Evolutionary conservation across 2,329 filamentous ascomycete species (phyloP).

Genomic region (Daldinia sp.): DNA sequence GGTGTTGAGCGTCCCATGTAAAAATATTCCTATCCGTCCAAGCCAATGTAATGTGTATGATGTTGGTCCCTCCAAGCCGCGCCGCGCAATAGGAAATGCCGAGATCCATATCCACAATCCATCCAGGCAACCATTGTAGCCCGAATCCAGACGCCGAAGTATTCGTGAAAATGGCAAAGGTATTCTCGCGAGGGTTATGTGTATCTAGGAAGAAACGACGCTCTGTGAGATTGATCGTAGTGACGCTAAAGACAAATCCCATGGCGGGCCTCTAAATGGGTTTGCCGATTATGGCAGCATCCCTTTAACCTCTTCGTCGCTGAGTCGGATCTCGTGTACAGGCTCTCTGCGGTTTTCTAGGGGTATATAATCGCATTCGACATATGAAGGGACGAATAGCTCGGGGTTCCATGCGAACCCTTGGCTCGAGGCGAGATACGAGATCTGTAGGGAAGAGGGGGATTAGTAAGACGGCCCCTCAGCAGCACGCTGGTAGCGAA

Average conservation of each 20-base stretch:
- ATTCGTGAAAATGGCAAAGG: constrained; percentile 43
- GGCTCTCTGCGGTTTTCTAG: constrained; percentile 80
- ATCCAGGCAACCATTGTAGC: constrained; percentile 43
- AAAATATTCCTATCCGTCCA: constrained; percentile 36
- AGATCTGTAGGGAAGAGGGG: constrained; percentile 65
- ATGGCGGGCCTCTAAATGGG: background rate
- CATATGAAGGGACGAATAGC: constrained; percentile 81
- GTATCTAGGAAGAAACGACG: constrained; percentile 43
- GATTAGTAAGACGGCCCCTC: constrained; percentile 35
- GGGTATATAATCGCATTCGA: constrained; percentile 77
- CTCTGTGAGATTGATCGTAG: background rate
- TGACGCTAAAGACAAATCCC: constrained; percentile 8
- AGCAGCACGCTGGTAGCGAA: constrained; percentile 2
- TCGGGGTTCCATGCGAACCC: constrained; percentile 88
- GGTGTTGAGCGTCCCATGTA: constrained; percentile 14
- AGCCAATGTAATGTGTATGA: constrained; percentile 38
- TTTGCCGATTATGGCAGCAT: constrained; percentile 68
- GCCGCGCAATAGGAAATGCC: constrained; percentile 37
- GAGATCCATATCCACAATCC: constrained; percentile 40
- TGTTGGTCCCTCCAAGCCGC: constrained; percentile 28
- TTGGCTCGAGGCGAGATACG: constrained; percentile 80
- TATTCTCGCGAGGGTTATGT: constrained; percentile 44
- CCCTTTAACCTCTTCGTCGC: constrained; percentile 76
- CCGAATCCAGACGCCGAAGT: constrained; percentile 47
- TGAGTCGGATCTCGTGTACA: constrained; percentile 79